phyloP scores from a whole-genome alignment of 2,329 filamentous ascomycete genomes.

The Chaetomium sp. region DNA sequence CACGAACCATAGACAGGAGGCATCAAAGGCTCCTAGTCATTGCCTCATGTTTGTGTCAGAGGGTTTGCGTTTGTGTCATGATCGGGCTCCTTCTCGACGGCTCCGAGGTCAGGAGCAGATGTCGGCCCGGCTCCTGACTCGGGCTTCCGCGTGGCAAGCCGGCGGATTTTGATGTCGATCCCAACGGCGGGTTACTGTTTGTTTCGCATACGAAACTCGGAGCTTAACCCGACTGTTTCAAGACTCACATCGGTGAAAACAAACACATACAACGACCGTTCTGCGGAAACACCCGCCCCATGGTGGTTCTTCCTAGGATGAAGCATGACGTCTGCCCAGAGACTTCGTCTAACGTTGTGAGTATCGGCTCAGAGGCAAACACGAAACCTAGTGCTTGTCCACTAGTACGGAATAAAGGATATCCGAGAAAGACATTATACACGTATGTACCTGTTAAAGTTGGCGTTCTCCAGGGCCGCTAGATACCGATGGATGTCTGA shows the following conservation, averaged over 20 bases:
- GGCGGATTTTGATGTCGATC: not conserved
- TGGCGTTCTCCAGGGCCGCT: too few relatives aligned
- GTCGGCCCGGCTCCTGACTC: constrained; percentile 8
- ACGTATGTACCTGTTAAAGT: too few relatives aligned
- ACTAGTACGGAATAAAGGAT: not conserved
- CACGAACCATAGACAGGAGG: not conserved
- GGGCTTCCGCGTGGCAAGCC: not conserved
- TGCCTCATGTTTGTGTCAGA: not conserved
- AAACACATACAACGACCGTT: not conserved
- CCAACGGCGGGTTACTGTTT: not conserved
- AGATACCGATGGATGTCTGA: not conserved
- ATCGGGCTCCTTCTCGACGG: not conserved
- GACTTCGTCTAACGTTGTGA: not conserved
- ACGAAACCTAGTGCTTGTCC: not conserved
- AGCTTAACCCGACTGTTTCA: not conserved
- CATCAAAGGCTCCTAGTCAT: not conserved
- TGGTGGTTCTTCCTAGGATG: not conserved
- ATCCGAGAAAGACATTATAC: not conserved
- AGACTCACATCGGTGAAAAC: not conserved
- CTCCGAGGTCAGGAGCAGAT: not conserved
- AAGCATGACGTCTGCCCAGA: not conserved
- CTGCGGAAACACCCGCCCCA: not conserved
- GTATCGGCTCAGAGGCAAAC: not conserved
- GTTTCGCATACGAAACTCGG: constrained; percentile 8
- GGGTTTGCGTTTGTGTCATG: not conserved